A percentile compares a stretch with the other conserved stretches of the same genome.
Evolutionary conservation across 1,139 yeast genomes (phyloP).

Genomic region (Suhomyces chickasaworum): DNA sequence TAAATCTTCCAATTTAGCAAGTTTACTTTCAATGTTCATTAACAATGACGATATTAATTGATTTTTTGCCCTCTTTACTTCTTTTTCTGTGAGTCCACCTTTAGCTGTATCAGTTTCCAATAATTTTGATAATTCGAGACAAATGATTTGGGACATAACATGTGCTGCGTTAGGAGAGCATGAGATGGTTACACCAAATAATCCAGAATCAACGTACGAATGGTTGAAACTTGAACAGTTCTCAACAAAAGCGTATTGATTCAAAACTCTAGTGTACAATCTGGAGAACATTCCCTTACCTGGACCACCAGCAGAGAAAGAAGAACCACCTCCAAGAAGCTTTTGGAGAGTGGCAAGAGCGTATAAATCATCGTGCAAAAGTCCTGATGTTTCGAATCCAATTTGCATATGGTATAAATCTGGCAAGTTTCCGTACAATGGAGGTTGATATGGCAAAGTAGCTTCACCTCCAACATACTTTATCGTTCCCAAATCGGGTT

Average conservation of each 20-base stretch:
- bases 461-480: conserved; percentile 78
- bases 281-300: conserved; percentile 99
- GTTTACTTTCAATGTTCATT: conserved; percentile 90
- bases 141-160: conserved; percentile 77
- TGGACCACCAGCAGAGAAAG: conserved; percentile 99
- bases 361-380: conserved; percentile 83
- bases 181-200: conserved; percentile 85
- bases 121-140: conserved; percentile 69
- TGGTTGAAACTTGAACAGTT: conserved; percentile 88
- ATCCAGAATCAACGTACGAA: conserved; percentile 85
- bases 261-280: conserved; percentile 85
- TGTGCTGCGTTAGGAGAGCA: conserved; percentile 87
- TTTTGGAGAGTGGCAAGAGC: conserved; percentile 91
- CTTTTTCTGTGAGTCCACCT: conserved; percentile 66
- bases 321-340: conserved; percentile 95
- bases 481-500: conserved; percentile 49
- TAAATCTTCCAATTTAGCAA: conserved; percentile 90
- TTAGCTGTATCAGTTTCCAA: conserved; percentile 56
- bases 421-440: conserved; percentile 69
- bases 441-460: conserved; percentile 68
- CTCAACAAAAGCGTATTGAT: conserved; percentile 89
- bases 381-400: conserved; percentile 86
- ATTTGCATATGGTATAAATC: conserved; percentile 85
- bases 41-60: conserved; percentile 86
- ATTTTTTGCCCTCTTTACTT: conserved; percentile 87